A percentile compares a stretch with the other conserved stretches of the same genome.
Evolutionary conservation across 2,329 filamentous ascomycete genomes (phyloP).

Genomic region (Aspergillus luchuensis): DNA sequence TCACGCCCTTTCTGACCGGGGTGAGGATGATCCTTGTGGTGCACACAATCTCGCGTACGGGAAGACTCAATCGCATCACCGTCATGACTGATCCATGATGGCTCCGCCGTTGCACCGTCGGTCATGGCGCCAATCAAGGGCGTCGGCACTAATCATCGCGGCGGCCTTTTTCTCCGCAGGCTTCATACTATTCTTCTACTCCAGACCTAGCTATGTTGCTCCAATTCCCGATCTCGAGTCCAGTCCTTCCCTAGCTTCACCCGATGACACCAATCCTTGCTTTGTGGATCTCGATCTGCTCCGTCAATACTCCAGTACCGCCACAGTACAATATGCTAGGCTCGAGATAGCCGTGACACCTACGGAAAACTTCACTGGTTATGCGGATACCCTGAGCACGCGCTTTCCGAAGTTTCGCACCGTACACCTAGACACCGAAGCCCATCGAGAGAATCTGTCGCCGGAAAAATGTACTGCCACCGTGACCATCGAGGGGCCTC

Average conservation of each 20-base stretch:
- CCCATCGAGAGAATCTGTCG: slow-evolving; percentile 18
- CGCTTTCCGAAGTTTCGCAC: slow-evolving; percentile 18
- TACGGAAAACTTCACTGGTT: slow-evolving; percentile 23
- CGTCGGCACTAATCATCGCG: neutral
- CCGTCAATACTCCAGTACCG: slow-evolving; percentile 18
- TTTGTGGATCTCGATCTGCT: slow-evolving; percentile 22
- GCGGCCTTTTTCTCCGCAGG: slow-evolving; percentile 7
- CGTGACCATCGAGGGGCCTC: slow-evolving; percentile 23
- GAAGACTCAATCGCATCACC: neutral
- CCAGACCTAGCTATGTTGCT: neutral
- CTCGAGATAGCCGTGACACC: slow-evolving; percentile 21
- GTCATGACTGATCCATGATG: slow-evolving; percentile 8
- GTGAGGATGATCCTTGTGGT: neutral
- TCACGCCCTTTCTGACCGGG: neutral
- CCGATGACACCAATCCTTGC: slow-evolving; percentile 14
- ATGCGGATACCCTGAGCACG: slow-evolving; percentile 16
- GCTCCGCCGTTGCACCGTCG: neutral
- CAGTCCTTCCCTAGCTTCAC: neutral
- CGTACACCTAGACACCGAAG: slow-evolving; percentile 25
- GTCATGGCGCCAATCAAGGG: neutral
- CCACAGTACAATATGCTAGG: slow-evolving; percentile 18
- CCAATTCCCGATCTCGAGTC: neutral
- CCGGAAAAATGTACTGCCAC: slow-evolving; percentile 17
- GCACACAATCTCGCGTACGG: neutral
- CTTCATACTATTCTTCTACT: slow-evolving; percentile 4